phyloP scores from a whole-genome alignment of 441 rosid species.

The Mallotus japonicus region DNA sequence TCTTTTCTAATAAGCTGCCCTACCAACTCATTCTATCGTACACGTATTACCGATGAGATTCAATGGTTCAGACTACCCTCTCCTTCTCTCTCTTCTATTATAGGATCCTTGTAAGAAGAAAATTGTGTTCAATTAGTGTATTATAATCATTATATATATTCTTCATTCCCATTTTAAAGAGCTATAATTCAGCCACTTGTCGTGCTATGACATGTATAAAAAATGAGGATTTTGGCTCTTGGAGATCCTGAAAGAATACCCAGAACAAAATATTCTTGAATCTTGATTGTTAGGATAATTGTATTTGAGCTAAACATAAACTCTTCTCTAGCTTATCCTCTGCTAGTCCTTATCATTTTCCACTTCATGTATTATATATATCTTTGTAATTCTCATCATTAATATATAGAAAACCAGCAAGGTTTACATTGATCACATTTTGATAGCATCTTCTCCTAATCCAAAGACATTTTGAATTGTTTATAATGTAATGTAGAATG shows the following conservation, averaged over 20 bases:
- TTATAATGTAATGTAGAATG: neutral
- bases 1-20: neutral
- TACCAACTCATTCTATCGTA: neutral
- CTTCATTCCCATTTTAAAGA: slow-evolving; percentile 17
- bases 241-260: slow-evolving; percentile 43
- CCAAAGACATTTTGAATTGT: neutral
- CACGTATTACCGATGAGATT: slow-evolving; percentile 9
- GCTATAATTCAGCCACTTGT: slow-evolving; percentile 43
- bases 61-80: neutral
- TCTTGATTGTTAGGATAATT: too few relatives aligned
- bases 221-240: slow-evolving; percentile 38
- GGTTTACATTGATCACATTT: too few relatives aligned
- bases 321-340: too few relatives aligned
- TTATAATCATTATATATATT: neutral
- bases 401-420: too few relatives aligned
- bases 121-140: slow-evolving; percentile 12
- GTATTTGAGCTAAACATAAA: too few relatives aligned
- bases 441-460: slow-evolving; percentile 4
- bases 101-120: slow-evolving; percentile 19
- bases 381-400: too few relatives aligned
- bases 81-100: slow-evolving; percentile 35
- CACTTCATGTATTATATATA: too few relatives aligned
- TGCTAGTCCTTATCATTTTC: too few relatives aligned
- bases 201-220: slow-evolving; percentile 19
- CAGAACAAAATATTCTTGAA: slow-evolving; percentile 23